These are phyloP conservation scores for Cinchona pubescens DNA, from an alignment of 257 asterid species.

Conservation along the genomic window DNA sequence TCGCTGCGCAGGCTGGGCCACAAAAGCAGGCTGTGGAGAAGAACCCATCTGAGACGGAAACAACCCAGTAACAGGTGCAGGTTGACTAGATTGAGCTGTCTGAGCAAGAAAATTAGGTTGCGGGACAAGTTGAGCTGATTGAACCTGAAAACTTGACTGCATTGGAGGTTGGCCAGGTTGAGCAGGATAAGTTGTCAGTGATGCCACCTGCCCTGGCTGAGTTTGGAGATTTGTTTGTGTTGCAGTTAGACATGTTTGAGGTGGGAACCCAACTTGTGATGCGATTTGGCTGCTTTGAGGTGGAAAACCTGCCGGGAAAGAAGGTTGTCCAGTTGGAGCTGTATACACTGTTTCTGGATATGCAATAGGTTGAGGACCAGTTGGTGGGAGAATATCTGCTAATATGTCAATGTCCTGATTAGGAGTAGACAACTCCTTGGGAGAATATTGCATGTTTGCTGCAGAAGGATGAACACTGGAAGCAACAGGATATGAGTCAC, in stretches of 20 bases:
- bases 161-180: constrained; percentile 46
- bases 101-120: constrained; percentile 27
- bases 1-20: constrained; percentile 32
- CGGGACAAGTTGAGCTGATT: constrained; percentile 37
- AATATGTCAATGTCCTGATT: constrained; percentile 65
- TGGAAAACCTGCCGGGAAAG: constrained; percentile 32
- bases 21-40: constrained; percentile 30
- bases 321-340: constrained; percentile 38
- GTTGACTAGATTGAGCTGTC: constrained; percentile 33
- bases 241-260: constrained; percentile 32
- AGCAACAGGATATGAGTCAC: constrained; percentile 38
- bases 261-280: constrained; percentile 38
- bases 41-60: constrained; percentile 35
- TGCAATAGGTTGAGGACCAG: constrained; percentile 43
- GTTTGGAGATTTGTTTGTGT: constrained; percentile 21
- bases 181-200: constrained; percentile 36
- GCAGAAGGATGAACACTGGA: constrained; percentile 37
- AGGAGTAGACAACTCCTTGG: constrained; percentile 47
- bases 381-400: constrained; percentile 89
- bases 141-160: constrained; percentile 44
- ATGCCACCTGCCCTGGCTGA: constrained; percentile 34
- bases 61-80: constrained; percentile 39
- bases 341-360: constrained; percentile 39
- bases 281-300: constrained; percentile 34
- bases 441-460: constrained; percentile 37